These are phyloP conservation scores for Vitis hybrid DNA, from an alignment of 177 flowering plant genomes.

Conservation along the genomic window DNA sequence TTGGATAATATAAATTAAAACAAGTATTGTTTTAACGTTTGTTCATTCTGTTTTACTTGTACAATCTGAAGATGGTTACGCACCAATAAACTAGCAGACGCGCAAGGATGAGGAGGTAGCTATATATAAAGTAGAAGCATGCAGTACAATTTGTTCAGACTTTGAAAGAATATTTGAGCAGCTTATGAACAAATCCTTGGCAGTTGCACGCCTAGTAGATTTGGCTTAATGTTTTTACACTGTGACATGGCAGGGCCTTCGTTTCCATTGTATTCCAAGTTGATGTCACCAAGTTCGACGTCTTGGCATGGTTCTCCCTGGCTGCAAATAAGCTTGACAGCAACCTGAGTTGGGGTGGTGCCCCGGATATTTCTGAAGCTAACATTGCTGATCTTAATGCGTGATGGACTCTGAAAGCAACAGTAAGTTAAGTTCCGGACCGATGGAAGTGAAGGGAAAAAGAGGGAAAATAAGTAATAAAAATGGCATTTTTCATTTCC, in stretches of 20 bases:
- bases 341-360: slow-evolving; percentile 27
- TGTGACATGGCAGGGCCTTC: slow-evolving; percentile 21
- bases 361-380: slow-evolving; percentile 45
- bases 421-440: too few species aligned
- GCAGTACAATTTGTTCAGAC: too few species aligned
- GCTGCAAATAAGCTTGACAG: slow-evolving; percentile 43
- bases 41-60: too few species aligned
- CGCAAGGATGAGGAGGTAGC: neutral
- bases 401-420: slow-evolving; percentile 29
- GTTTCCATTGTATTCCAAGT: slow-evolving; percentile 33
- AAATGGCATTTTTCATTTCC: neutral
- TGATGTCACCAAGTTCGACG: slow-evolving; percentile 33
- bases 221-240: slow-evolving; percentile 30
- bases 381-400: slow-evolving; percentile 36
- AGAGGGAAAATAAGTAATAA: neutral
- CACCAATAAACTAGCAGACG: too few species aligned
- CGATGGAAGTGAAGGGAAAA: too few species aligned
- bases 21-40: too few species aligned
- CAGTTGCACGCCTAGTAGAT: slow-evolving; percentile 9
- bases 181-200: slow-evolving; percentile 7
- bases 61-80: too few species aligned
- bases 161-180: too few species aligned
- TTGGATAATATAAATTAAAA: too few species aligned
- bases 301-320: slow-evolving; percentile 33
- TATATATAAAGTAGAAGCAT: neutral